These are phyloP conservation scores for Trichoderma simmonsii DNA, from an alignment of 2,329 filamentous ascomycete species.

Conservation along the genomic window DNA sequence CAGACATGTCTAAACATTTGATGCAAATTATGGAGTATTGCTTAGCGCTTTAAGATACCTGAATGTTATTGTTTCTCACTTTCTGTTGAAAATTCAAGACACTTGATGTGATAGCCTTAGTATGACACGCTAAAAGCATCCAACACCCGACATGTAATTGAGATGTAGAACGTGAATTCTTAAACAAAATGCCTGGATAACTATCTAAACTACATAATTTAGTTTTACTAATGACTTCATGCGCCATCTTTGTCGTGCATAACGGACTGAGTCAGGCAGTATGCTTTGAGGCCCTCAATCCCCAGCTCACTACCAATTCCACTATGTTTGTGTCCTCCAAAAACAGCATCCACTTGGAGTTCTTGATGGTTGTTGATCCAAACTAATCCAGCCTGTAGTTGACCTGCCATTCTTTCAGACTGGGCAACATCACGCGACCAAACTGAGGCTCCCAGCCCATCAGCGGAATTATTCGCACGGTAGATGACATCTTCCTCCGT, in stretches of 20 bases:
- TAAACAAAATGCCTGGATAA: background rate
- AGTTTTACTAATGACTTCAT: background rate
- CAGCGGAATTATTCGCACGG: conserved; percentile 44
- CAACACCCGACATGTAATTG: background rate
- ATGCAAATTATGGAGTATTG: background rate
- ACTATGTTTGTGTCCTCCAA: conserved; percentile 62
- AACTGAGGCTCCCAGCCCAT: conserved; percentile 54
- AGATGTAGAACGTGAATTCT: background rate
- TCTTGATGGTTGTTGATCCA: conserved; percentile 43
- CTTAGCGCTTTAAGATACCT: background rate
- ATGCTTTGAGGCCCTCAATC: background rate
- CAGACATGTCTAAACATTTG: background rate
- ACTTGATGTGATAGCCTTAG: background rate
- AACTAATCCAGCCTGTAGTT: conserved; percentile 53
- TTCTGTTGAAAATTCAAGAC: background rate
- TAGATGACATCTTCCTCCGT: conserved; percentile 33
- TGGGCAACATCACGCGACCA: conserved; percentile 53
- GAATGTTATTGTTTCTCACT: background rate
- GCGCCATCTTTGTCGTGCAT: background rate
- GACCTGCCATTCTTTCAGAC: conserved; percentile 42
- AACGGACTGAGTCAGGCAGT: background rate
- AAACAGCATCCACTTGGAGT: conserved; percentile 59
- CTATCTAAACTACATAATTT: background rate
- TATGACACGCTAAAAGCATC: background rate
- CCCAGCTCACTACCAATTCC: conserved; percentile 49